Base-by-base conservation (phyloP, 345 rosid genomes). In the Mercurialis annua region DNA sequence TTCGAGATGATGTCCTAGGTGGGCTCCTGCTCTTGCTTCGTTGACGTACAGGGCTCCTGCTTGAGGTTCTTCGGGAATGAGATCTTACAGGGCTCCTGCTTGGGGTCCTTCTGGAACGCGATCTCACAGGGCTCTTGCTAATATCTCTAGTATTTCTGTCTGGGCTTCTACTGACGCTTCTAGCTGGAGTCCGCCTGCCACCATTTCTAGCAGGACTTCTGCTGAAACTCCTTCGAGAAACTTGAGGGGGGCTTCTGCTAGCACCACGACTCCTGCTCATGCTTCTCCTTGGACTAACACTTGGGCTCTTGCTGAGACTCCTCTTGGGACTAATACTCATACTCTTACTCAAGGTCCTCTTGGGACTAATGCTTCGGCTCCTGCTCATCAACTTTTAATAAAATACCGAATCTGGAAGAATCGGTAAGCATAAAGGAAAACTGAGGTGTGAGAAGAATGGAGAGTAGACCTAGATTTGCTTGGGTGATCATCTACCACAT, bases 361-460 rank as follows among this genome's bases (percentile, higher is more conserved):
- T 85, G 51, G 96, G 92, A 81, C 90, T 94, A 76, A 82, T 71
- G 82, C 97, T 94, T 75, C 92, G 81, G 78, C 97, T 92, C 89
- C 98, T 92, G 92, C 85, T 74, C 80, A 84, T 76, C 77, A 87
- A 76, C 82, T 80, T 79, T 69, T 67, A 81, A 67, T 85, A 74
- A 84, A 77, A 81, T 65, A 82, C 76, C 66, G 30, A 74, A 77
- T 65, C 60, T 71, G 71, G 78, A 75, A 76, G 81, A 76, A 81
- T 76, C 51, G 48, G 65, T 69, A 78, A 70, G 71, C 70, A 79
- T 62, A 83, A 71, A 69, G 77, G 77, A 75, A 66, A 82, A 75
- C 71, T 68, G 71, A 74, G 78, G 73, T 53, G 71, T 69, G 71
- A 72, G 78, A 81, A 76, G 73, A 76, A 72, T 62, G 38, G 84